These are phyloP conservation scores for Debaryomyces sp. DNA, from an alignment of 1,139 yeast species.

Conservation along the genomic window DNA sequence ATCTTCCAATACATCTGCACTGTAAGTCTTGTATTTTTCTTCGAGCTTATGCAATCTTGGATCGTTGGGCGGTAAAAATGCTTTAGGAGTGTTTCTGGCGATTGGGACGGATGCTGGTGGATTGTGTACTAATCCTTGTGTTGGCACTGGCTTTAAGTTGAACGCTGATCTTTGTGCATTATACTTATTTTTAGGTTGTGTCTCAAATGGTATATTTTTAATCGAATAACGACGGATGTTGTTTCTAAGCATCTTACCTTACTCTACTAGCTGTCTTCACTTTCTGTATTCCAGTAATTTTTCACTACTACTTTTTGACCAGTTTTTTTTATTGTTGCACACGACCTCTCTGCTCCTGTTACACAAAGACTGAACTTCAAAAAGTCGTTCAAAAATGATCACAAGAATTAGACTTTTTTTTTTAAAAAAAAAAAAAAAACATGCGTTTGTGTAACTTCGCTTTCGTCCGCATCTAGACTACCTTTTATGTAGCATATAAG, in stretches of 20 bases:
- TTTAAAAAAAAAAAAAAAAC: neutral
- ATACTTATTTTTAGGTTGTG: slow-evolving; percentile 42
- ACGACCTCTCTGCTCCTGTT: neutral
- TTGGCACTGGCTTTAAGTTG: slow-evolving; percentile 45
- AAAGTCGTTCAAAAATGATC: neutral
- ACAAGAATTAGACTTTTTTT: neutral
- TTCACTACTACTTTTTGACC: slow-evolving; percentile 2
- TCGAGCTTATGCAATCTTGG: slow-evolving; percentile 49
- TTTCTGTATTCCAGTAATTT: neutral
- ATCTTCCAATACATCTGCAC: slow-evolving; percentile 46
- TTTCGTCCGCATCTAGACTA: neutral
- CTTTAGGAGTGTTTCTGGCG: slow-evolving; percentile 60
- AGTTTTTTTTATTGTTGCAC: neutral
- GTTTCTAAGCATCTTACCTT: slow-evolving; percentile 10
- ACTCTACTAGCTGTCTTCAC: neutral
- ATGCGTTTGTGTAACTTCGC: neutral
- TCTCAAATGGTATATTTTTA: slow-evolving; percentile 31
- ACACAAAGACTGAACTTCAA: neutral
- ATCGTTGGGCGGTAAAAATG: slow-evolving; percentile 68
- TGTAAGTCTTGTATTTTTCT: slow-evolving; percentile 24
- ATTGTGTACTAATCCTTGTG: slow-evolving; percentile 42
- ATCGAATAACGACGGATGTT: slow-evolving; percentile 18
- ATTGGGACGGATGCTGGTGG: slow-evolving; percentile 40
- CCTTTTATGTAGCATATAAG: neutral
- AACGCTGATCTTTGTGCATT: slow-evolving; percentile 42